Conservation (phyloP, 495 filamentous ascomycete genomes). For the Talaromyces nanjingensis region DNA sequence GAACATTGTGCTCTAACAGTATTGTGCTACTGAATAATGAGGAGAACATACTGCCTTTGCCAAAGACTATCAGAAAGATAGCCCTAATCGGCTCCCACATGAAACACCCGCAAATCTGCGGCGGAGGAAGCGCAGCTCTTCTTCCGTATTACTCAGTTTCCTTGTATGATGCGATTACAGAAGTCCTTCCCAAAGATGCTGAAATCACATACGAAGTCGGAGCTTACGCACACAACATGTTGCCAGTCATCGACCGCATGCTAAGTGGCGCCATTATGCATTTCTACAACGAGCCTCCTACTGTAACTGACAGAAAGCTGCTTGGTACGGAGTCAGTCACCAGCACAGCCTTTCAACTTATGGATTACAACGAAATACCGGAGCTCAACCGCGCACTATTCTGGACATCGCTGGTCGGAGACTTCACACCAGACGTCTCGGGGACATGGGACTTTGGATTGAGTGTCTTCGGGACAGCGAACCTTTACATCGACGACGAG, state of each 20-base stretch:
- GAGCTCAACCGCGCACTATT: constrained; percentile 12
- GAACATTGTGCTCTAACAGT: constrained; percentile 41
- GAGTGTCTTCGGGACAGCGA: constrained; percentile 62
- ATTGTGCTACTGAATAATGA: constrained; percentile 74
- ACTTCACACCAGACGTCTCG: constrained; percentile 44
- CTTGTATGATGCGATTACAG: constrained; percentile 55
- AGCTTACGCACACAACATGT: constrained; percentile 48
- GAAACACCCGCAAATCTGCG: constrained; percentile 61
- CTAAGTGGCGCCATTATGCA: constrained; percentile 35
- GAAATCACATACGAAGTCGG: constrained; percentile 49
- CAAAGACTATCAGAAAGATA: constrained; percentile 45
- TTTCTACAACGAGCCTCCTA: constrained; percentile 53
- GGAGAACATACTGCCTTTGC: constrained; percentile 49
- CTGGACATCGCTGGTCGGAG: constrained; percentile 40
- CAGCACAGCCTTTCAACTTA: constrained; percentile 23
- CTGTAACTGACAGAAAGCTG: constrained; percentile 31
- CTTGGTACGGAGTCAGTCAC: background rate
- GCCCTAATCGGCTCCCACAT: constrained; percentile 74
- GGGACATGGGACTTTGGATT: constrained; percentile 65
- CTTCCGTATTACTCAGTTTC: constrained; percentile 67
- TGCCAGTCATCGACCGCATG: constrained; percentile 42
- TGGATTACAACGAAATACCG: constrained; percentile 56
- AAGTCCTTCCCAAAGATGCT: constrained; percentile 28
- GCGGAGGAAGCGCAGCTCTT: constrained; percentile 71
- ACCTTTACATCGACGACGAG: constrained; percentile 58